A percentile compares a stretch with the other conserved stretches of the same genome.
These are phyloP conservation scores for Metarhizium guizhouense DNA, from an alignment of 2,329 filamentous ascomycete species.

Conservation along the genomic window DNA sequence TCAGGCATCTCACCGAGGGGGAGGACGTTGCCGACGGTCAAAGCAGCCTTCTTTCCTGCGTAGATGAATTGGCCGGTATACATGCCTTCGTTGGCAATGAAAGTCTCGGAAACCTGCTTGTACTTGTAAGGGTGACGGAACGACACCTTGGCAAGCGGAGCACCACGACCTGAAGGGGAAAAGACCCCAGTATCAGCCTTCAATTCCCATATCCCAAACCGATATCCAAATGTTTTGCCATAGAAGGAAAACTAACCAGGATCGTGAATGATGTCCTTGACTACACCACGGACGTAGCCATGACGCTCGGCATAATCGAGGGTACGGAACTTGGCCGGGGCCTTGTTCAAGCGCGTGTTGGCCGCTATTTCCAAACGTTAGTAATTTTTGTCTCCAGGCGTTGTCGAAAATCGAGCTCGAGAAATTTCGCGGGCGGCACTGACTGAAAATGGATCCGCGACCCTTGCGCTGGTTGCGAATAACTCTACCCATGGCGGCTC, in stretches of 20 bases:
- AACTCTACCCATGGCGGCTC: constrained; percentile 45
- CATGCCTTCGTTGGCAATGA: constrained; percentile 99
- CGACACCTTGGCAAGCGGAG: constrained; percentile 89
- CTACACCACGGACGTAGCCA: constrained; percentile 94
- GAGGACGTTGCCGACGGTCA: constrained; percentile 96
- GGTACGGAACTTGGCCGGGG: constrained; percentile 76
- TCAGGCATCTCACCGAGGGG: constrained; percentile 91
- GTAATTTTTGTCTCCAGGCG: constrained; percentile 14
- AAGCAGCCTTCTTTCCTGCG: constrained; percentile 95
- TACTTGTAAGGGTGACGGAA: constrained; percentile 99
- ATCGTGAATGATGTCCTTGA: constrained; percentile 99
- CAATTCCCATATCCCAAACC: constrained; percentile 9
- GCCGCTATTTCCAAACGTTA: constrained; percentile 45
- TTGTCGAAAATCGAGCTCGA: constrained; percentile 14
- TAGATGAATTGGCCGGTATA: constrained; percentile 99
- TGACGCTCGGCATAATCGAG: constrained; percentile 96
- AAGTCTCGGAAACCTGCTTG: constrained; percentile 97
- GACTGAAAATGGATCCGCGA: constrained; percentile 50
- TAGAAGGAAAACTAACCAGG: constrained; percentile 47
- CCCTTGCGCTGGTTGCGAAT: constrained; percentile 60
- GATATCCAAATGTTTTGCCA: constrained; percentile 8
- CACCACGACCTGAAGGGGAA: constrained; percentile 58
- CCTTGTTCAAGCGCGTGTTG: constrained; percentile 88
- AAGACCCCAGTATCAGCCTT: constrained; percentile 16
- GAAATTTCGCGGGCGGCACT: constrained; percentile 21